phyloP scores from a whole-genome alignment of 169 alveolate species.

The Eimeria brunetti region DNA sequence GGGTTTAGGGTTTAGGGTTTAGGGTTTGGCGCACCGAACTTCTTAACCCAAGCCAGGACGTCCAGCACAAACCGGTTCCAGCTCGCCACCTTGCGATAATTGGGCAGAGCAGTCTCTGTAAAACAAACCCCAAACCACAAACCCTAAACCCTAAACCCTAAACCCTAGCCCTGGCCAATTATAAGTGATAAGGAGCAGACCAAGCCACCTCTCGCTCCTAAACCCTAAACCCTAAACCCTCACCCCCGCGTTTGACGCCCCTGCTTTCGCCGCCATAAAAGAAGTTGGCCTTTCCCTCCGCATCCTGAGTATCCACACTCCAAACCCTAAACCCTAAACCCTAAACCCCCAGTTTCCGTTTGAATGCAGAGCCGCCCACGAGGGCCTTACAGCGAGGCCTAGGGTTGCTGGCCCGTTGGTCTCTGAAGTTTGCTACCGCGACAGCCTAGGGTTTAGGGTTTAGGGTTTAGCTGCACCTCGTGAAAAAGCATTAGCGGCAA shows the following conservation, averaged over 20 bases:
- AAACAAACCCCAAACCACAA: slow-evolving; percentile 78
- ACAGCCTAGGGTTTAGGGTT: background rate
- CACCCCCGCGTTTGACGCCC: slow-evolving; percentile 58
- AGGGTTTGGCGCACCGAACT: slow-evolving; percentile 55
- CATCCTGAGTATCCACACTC: slow-evolving; percentile 27
- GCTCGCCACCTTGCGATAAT: slow-evolving; percentile 90
- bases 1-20: slow-evolving; percentile 18
- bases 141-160: slow-evolving; percentile 29
- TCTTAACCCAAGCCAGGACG: slow-evolving; percentile 81
- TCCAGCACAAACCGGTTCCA: slow-evolving; percentile 91
- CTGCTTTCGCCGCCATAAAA: slow-evolving; percentile 60
- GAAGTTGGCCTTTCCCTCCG: slow-evolving; percentile 47
- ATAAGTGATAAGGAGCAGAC: background rate
- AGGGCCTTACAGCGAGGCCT: background rate
- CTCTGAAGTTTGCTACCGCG: background rate
- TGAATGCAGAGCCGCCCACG: background rate
- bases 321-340: background rate
- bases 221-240: background rate
- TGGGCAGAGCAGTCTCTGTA: slow-evolving; percentile 91
- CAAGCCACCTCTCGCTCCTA: background rate
- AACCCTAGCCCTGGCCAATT: background rate
- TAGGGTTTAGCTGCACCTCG: slow-evolving; percentile 17
- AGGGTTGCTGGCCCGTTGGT: background rate
- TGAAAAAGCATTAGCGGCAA: slow-evolving; percentile 28
- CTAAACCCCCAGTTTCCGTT: background rate